Evolutionary conservation across 257 asterid species (phyloP), one percentile per base, ranked within the genome.

Genomic region (Penstemon barbatus): DNA sequence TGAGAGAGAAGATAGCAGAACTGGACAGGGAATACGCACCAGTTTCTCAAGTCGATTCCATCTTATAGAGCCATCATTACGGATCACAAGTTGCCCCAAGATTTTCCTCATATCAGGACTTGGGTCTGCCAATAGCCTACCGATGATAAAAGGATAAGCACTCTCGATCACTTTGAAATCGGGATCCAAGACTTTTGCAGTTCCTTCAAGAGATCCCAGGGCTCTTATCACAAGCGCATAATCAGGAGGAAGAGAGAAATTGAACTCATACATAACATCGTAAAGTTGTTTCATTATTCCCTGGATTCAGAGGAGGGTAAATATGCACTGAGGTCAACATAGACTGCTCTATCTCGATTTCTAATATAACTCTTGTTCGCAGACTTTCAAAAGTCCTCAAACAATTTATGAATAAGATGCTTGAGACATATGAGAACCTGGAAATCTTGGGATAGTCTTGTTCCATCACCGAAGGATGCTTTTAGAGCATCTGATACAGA

Each of bases 221-320:
- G 98, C 95, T 74, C 98, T 87, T 75, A 93, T 85, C 78, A 93
- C 98, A 79, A 93, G 76, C 3, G 98, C 97, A 63, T 93, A 93
- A 78, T 93, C 98, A 69, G 98, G 98, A 70, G 98, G 98, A 79
- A 93, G 98, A 71, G 91, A 90, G 83, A 90, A 93, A 81, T 88
- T 82, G 79, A 93, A 88, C 53, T 90, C 96, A 63, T 93, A 93
- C 98, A 90, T 90, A 65, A 93, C 85, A 80, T 81, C 83, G 65
- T 88, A 93, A 59, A 93, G 71, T 78, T 88, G 97, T 78, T 69
- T 76, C 98, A 93, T 90, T 84, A 93, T 88, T 38, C 92, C 87
- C 98, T 93, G 95, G 71, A 81, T 60, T 33, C 63, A 60, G 60
- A 66, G 53, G 53, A 76, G 50, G 63, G 58, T 10, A 58, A 33